Evolutionary conservation across 2,329 filamentous ascomycete genomes (phyloP), one percentile per base, ranked within the genome.

Genomic region (Colletotrichum noveboracense): DNA sequence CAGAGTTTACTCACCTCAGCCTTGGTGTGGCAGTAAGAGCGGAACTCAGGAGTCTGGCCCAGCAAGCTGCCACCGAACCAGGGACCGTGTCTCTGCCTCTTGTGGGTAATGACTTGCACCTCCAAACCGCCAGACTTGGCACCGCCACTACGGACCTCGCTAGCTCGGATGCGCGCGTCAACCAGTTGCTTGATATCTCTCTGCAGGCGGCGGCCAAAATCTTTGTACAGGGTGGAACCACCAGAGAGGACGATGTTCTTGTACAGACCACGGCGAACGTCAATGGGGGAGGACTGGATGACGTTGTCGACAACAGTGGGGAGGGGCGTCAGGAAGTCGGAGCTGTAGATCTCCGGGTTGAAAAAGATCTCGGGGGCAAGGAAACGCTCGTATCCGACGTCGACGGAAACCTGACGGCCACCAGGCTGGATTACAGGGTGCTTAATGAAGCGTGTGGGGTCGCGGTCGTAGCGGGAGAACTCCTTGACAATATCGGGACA

Each of bases 241-340:
- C 97, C 97, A 5, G 96, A 98, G 48, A 99, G 90, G 43, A 99
- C 97, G 87, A 99, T 99, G 87, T 99, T 99, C 92, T 99, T 99
- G 92, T 99, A 99, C 48, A 99, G 90, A 56, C 97, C 97, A 87
- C 97, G 93, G 82, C 97, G 94, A 61, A 99, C 97, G 83, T 99
- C 97, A 81, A 99, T 99, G 56, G 97, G 97, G 38, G 96, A 98
- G 72, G 96, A 96, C 86, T 99, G 97, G 81, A 99, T 99, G 78
- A 98, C 97, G 72, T 94, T 94, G 83, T 99, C 97, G 77, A 99
- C 97, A 66, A 99, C 97, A 66, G 92, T 94, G 28, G 97, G 97
- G 10, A 99, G 91, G 16, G 97, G 97, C 14, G 97, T 99, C 79
- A 99, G 88, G 89, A 99, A 99, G 84, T 99, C 97, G 79, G 96